These are phyloP conservation scores for Penicillium waksmanii DNA, from an alignment of 495 filamentous ascomycete species.

Conservation along the genomic window DNA sequence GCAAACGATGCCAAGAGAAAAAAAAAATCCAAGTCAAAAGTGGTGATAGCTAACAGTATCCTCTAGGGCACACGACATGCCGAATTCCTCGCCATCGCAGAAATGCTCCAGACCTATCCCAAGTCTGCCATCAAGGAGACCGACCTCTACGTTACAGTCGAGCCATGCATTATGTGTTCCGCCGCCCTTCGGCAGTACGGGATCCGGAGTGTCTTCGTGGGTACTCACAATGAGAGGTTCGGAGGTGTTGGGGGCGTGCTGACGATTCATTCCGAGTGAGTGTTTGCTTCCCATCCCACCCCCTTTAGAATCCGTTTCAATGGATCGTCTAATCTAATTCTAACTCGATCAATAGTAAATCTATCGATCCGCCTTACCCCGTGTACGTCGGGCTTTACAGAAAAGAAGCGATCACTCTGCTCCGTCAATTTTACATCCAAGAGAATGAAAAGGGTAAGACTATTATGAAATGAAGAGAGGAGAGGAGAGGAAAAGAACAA, in stretches of 20 bases:
- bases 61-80: conserved; percentile 89
- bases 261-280: conserved; percentile 76
- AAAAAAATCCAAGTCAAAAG: no score
- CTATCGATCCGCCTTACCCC: conserved; percentile 72
- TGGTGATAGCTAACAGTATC: background rate
- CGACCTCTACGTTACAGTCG: conserved; percentile 92
- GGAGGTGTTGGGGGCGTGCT: conserved; percentile 93
- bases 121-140: conserved; percentile 66
- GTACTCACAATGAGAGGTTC: conserved; percentile 94
- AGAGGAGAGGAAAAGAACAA: background rate
- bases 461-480: background rate
- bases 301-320: no score
- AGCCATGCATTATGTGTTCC: conserved; percentile 98
- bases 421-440: conserved; percentile 94
- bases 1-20: no score
- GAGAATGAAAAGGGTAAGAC: conserved; percentile 84
- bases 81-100: conserved; percentile 82
- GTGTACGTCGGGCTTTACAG: conserved; percentile 82
- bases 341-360: conserved; percentile 19
- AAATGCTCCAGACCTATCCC: conserved; percentile 60
- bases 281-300: background rate
- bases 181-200: conserved; percentile 84
- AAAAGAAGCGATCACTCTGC: conserved; percentile 85
- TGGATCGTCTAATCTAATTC: background rate
- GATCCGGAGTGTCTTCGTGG: conserved; percentile 86